Evolutionary conservation across 2,329 filamentous ascomycete genomes (phyloP).

Genomic region (Cordyceps pruinosa): DNA sequence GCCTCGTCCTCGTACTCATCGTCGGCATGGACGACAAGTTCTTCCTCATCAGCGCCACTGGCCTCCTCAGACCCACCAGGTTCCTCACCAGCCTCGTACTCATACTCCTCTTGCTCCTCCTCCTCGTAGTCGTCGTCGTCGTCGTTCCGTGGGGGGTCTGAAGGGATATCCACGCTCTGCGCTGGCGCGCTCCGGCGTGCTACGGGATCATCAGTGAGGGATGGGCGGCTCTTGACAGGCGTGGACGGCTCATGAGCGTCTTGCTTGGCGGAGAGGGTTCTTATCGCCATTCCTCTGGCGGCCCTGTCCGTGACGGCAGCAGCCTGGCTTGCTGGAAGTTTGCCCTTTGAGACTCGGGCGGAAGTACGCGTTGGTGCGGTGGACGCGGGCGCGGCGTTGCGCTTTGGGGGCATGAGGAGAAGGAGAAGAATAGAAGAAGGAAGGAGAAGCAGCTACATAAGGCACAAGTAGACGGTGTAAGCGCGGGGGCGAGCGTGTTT

Average conservation of each 20-base stretch:
- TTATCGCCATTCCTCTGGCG: not conserved
- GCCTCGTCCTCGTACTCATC: not conserved
- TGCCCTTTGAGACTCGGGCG: not conserved
- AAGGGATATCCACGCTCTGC: not conserved
- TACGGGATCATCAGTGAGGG: not conserved
- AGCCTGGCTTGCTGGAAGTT: not conserved
- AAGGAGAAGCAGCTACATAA: too few relatives aligned
- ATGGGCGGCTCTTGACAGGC: not conserved
- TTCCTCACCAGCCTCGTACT: not conserved
- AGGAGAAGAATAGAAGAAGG: too few relatives aligned
- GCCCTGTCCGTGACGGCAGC: not conserved
- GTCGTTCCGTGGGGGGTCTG: not conserved
- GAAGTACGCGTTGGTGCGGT: not conserved
- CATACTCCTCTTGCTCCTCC: not conserved
- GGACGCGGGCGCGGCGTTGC: not conserved
- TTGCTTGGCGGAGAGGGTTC: not conserved
- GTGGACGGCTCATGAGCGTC: not conserved
- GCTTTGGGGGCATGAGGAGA: slow-evolving; percentile 5
- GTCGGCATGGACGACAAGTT: too few relatives aligned
- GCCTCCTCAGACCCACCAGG: not conserved
- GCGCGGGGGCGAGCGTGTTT: too few relatives aligned
- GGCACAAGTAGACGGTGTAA: too few relatives aligned
- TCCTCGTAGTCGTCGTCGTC: not conserved
- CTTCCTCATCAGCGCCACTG: not conserved
- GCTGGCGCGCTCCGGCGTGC: not conserved